Evolutionary conservation across 805 yeast genomes (phyloP), one percentile per base, ranked within the genome.

Genomic region (Ogataea methylovora): DNA sequence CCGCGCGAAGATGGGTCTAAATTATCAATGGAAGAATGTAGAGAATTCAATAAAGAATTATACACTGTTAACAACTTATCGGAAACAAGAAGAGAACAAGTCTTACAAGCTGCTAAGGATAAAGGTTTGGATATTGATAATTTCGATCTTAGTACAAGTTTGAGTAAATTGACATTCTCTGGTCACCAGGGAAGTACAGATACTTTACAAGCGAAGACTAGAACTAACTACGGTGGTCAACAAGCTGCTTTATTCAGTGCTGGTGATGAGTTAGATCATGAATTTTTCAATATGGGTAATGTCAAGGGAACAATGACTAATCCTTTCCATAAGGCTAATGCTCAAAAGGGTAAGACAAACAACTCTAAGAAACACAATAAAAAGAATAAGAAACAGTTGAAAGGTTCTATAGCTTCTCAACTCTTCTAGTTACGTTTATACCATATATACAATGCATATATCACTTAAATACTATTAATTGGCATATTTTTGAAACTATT

Each of bases 251-350:
- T 82, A 42, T 73, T 71, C 44, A 79, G 81, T 52, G 82, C 86
- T 6, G 86, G 90, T 24, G 84, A 76, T 27, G 92, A 85, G 46
- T 65, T 90, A 44, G 97, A 90, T 56, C 67, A 74, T 24, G 95
- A 86, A 38, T 90, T 90, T 52, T 90, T 90, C 67, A 68, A 72
- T 36, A 73, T 79, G 78, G 71, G 69, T 38, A 61, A 58, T 12
- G 76, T 79, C 4, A 67, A 68, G 41, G 94, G 94, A 3, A 73
- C 70, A 35, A 51, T 80, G 40, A 65, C 67, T 27, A 63, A 71
- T 5, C 95, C 97, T 6, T 86, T 85, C 69, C 96, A 90, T 53
- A 68, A 67, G 46, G 51, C 46, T 6, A 49, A 49, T 24, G 58
- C 58, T 4, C 58, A 60, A 28, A 76, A 75, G 65, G 78, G 76